A percentile compares a stretch with the other conserved stretches of the same genome.
phyloP scores from a whole-genome alignment of 2,329 filamentous ascomycete genomes.

The Drechslerella coelobrocha region DNA sequence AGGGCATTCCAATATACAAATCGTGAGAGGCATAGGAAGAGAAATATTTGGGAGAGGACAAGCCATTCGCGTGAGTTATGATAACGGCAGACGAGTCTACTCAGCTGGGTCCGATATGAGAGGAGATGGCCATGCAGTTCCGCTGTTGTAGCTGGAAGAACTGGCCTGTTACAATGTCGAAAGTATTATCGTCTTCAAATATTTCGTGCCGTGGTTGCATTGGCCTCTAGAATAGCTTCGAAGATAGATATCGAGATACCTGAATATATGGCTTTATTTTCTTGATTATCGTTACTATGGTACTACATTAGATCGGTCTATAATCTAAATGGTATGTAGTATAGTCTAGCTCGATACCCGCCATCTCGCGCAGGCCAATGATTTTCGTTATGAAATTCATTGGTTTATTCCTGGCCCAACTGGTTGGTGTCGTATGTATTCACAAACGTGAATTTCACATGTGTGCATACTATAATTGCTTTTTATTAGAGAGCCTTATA shows the following conservation, averaged over 20 bases:
- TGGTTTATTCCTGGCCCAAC: too few species aligned
- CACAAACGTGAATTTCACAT: too few species aligned
- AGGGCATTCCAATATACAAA: conserved; percentile 72
- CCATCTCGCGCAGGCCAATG: too few species aligned
- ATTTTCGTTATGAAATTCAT: too few species aligned
- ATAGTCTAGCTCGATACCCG: too few species aligned
- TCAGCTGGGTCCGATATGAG: conserved; percentile 87
- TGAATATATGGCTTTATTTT: not conserved
- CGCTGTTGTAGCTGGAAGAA: conserved; percentile 57
- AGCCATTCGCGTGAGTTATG: conserved; percentile 78
- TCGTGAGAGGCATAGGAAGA: conserved; percentile 71
- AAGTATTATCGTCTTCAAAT: too few species aligned
- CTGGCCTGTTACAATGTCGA: not conserved
- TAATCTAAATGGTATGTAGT: too few species aligned
- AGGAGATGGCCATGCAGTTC: conserved; percentile 78
- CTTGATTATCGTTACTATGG: not conserved
- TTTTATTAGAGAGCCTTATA: too few species aligned
- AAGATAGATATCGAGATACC: not conserved
- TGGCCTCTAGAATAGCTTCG: not conserved
- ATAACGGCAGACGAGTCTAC: conserved; percentile 73
- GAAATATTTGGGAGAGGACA: conserved; percentile 84
- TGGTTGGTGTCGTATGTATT: too few species aligned
- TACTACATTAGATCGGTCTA: too few species aligned
- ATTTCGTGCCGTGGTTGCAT: too few species aligned
- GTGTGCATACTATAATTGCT: too few species aligned